phyloP scores from a whole-genome alignment of 768 basidiomycete species.

The Lentinula detonsa region DNA sequence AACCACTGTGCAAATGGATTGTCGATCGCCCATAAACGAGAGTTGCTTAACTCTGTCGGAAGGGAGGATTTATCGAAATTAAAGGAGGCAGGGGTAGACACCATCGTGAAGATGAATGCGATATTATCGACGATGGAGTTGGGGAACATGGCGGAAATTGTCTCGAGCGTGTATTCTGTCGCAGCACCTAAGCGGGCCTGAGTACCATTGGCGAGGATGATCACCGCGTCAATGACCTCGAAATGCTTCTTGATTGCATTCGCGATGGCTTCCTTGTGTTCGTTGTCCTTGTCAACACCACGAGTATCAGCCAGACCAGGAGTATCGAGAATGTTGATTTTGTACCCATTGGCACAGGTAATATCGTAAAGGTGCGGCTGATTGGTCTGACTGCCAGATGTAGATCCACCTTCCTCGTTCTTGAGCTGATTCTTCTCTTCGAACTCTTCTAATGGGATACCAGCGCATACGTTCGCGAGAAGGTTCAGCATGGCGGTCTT shows the following conservation, averaged over 20 bases:
- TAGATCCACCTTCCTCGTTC: neutral
- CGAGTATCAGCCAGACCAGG: slow-evolving; percentile 23
- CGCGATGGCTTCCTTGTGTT: slow-evolving; percentile 19
- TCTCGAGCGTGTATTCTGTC: slow-evolving; percentile 19
- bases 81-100: slow-evolving; percentile 12
- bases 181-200: slow-evolving; percentile 14
- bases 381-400: neutral
- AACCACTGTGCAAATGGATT: neutral
- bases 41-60: neutral
- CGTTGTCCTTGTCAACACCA: slow-evolving; percentile 17
- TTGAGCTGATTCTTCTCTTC: neutral
- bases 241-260: slow-evolving; percentile 14
- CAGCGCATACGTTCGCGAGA: slow-evolving; percentile 12
- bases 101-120: slow-evolving; percentile 20
- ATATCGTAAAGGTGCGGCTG: neutral
- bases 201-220: slow-evolving; percentile 22
- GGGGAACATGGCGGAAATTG: slow-evolving; percentile 19
- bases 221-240: slow-evolving; percentile 17
- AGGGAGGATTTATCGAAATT: slow-evolving; percentile 15
- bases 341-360: neutral
- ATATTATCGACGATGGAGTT: slow-evolving; percentile 18
- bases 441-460: neutral
- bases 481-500: slow-evolving; percentile 13
- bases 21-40: neutral
- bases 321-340: slow-evolving; percentile 20